Evolutionary conservation across 176 grass and related monocot genomes (phyloP).

Genomic region (Neostapfia colusana): DNA sequence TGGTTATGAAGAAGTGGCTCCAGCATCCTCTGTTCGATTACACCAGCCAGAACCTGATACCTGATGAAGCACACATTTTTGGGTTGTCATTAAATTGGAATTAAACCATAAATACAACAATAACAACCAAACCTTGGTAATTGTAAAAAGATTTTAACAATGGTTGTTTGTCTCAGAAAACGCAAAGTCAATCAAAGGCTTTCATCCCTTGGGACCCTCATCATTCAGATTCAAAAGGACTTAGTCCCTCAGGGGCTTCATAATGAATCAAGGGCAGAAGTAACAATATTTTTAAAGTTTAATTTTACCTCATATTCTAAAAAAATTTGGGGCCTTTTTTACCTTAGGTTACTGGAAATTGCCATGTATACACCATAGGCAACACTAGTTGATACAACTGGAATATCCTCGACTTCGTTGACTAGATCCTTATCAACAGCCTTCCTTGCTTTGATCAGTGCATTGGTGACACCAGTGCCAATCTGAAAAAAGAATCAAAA

Average conservation of each 20-base stretch:
- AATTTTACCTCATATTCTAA: background rate
- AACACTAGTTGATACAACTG: constrained; percentile 62
- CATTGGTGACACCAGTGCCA: constrained; percentile 64
- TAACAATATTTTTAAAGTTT: background rate
- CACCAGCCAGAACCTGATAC: constrained; percentile 76
- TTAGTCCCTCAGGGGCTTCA: background rate
- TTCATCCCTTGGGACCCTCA: background rate
- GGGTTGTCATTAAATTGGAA: background rate
- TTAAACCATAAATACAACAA: background rate
- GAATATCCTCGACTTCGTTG: constrained; percentile 54
- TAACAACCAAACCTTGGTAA: background rate
- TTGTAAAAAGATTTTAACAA: background rate
- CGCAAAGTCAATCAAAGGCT: background rate
- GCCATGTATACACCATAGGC: constrained; percentile 86
- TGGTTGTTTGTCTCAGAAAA: background rate
- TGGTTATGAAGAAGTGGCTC: constrained; percentile 75
- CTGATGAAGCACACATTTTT: constrained; percentile 35
- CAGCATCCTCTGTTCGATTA: constrained; percentile 83
- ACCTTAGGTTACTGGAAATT: constrained; percentile 90
- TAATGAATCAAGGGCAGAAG: background rate
- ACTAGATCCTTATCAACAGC: constrained; percentile 57
- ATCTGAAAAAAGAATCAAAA: constrained; percentile 48
- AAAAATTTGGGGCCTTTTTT: constrained; percentile 1
- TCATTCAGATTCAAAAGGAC: background rate
- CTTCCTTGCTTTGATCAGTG: constrained; percentile 60